These are phyloP conservation scores for Phialocephala subalpina DNA, from an alignment of 2,329 filamentous ascomycete genomes.

Conservation along the genomic window DNA sequence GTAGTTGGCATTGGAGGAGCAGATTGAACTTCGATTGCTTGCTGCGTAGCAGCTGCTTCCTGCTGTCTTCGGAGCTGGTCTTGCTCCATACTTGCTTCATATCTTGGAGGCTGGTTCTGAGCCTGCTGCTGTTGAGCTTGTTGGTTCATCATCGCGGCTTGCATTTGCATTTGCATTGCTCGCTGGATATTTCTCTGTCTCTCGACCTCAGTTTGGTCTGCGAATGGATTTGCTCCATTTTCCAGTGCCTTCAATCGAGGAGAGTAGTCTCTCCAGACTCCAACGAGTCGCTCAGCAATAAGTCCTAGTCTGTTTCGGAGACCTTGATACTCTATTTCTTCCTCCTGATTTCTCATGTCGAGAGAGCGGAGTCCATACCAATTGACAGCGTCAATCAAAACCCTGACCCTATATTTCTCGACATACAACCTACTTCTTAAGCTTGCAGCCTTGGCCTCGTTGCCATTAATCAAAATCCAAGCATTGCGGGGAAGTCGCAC, in stretches of 20 bases:
- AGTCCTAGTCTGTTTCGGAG: constrained; percentile 24
- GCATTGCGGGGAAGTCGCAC: constrained; percentile 25
- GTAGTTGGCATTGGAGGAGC: neutral
- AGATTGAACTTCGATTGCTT: constrained; percentile 1
- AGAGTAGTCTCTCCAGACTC: constrained; percentile 29
- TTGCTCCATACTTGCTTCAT: too few relatives aligned
- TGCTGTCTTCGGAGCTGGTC: too few relatives aligned
- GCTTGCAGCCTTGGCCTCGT: constrained; percentile 14
- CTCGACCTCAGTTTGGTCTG: neutral
- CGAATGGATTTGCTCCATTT: constrained; percentile 2
- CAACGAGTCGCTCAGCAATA: constrained; percentile 28
- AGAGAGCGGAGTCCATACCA: constrained; percentile 16
- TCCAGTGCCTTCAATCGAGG: constrained; percentile 20
- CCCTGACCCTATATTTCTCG: constrained; percentile 32
- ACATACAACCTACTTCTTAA: constrained; percentile 30
- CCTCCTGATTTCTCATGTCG: constrained; percentile 2
- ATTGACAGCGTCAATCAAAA: constrained; percentile 28
- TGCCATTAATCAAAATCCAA: constrained; percentile 22
- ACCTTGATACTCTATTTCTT: constrained; percentile 21
- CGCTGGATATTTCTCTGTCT: neutral
- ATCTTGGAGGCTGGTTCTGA: neutral
- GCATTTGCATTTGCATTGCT: constrained; percentile 8
- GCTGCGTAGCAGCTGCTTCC: neutral
- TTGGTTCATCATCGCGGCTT: neutral
- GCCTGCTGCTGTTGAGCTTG: constrained; percentile 4